Conservation (phyloP, 2,329 filamentous ascomycete genomes). For the Trichoderma sp. region DNA sequence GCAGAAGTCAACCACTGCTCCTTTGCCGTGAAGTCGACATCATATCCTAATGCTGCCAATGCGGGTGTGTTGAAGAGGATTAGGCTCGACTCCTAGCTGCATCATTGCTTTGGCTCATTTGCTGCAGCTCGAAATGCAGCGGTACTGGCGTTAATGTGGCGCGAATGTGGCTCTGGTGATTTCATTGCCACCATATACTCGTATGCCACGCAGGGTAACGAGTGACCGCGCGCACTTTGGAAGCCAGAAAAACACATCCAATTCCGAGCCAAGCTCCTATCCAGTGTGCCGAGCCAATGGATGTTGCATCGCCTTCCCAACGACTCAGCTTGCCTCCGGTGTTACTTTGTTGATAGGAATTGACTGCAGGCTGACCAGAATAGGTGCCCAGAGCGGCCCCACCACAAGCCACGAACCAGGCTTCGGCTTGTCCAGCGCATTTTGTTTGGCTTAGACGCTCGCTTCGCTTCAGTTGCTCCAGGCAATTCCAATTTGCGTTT, state of each 20-base stretch:
- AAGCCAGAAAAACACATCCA: neutral
- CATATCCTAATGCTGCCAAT: neutral
- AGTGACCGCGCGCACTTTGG: neutral
- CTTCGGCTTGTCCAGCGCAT: neutral
- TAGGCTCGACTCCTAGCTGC: neutral
- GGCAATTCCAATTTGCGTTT: conserved; percentile 2
- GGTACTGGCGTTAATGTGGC: neutral
- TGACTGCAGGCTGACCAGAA: conserved; percentile 13
- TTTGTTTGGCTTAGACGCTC: conserved; percentile 13
- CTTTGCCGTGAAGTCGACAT: neutral
- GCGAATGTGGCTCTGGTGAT: neutral
- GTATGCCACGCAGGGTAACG: neutral
- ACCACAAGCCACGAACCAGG: conserved; percentile 21
- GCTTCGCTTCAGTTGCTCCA: neutral
- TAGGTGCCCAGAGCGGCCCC: conserved; percentile 24
- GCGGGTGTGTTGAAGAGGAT: neutral
- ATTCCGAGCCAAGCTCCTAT: neutral
- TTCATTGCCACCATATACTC: neutral
- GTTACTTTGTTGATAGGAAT: conserved; percentile 19
- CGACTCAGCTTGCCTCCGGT: conserved; percentile 16
- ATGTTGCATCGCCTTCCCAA: neutral
- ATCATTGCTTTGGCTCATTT: neutral
- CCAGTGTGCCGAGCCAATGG: conserved; percentile 2
- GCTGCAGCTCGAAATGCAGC: neutral
- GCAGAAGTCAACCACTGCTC: neutral